Percentiles rank a stretch among this genome's conserved stretches.
Conservation (phyloP, 768 basidiomycete species). For the Termitomyces sp. region DNA sequence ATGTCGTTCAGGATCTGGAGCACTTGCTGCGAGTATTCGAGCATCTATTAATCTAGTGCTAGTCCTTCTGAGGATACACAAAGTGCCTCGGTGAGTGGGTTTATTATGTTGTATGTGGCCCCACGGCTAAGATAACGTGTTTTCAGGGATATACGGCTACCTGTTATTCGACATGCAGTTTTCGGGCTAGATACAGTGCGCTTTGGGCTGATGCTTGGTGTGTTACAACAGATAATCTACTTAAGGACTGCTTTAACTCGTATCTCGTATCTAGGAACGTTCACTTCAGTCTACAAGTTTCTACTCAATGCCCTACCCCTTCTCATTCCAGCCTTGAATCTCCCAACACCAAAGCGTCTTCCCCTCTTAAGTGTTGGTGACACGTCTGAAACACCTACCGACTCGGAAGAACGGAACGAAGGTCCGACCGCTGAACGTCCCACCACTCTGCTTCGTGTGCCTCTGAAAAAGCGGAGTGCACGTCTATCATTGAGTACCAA, state of each 20-base stretch:
- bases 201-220: slow-evolving; percentile 87
- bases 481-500: slow-evolving; percentile 59
- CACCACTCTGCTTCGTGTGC: slow-evolving; percentile 21
- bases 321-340: slow-evolving; percentile 46
- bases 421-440: slow-evolving; percentile 21
- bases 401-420: slow-evolving; percentile 7
- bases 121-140: neutral
- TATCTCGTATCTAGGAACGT: slow-evolving; percentile 45
- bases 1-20: slow-evolving; percentile 58
- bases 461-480: slow-evolving; percentile 31
- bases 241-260: neutral
- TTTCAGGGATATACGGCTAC: slow-evolving; percentile 54
- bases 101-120: neutral
- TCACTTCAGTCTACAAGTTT: slow-evolving; percentile 74
- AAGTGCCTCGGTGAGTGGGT: slow-evolving; percentile 52
- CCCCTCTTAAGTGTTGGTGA: slow-evolving; percentile 23
- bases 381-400: slow-evolving; percentile 10
- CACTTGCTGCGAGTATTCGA: slow-evolving; percentile 76
- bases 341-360: slow-evolving; percentile 21
- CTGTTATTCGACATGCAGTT: slow-evolving; percentile 72
- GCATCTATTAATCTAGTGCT: slow-evolving; percentile 81
- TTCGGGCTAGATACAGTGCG: slow-evolving; percentile 80
- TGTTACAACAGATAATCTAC: neutral
- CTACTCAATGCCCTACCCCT: slow-evolving; percentile 76
- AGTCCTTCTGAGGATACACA: slow-evolving; percentile 66